A percentile compares a stretch with the other conserved stretches of the same genome.
Evolutionary conservation across 352 stramenopile species (phyloP).

Genomic region (Phytophthora kernoviae): DNA sequence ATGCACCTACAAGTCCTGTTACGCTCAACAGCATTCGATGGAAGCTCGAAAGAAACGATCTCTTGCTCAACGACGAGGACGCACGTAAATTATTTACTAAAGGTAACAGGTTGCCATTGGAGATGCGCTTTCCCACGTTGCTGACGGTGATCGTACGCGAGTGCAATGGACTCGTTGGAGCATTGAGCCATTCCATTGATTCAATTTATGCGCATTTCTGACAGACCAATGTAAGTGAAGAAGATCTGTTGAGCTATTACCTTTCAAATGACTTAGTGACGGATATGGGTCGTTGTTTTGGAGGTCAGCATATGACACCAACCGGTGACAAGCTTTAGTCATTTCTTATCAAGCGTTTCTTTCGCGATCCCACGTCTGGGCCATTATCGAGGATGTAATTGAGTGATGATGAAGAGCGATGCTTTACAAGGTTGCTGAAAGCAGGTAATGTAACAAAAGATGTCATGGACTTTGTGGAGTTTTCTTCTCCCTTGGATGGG

Average conservation of each 20-base stretch:
- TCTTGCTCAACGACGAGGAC: neutral
- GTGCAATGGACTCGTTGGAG: neutral
- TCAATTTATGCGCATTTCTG: neutral
- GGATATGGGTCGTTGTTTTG: conserved; percentile 3
- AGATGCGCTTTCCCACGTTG: neutral
- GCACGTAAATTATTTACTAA: neutral
- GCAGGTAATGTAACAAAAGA: conserved; percentile 12
- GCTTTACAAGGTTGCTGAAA: neutral
- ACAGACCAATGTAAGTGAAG: neutral
- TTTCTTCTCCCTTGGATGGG: conserved; percentile 20
- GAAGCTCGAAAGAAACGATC: neutral
- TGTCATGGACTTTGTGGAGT: neutral
- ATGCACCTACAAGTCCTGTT: neutral
- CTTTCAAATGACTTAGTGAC: neutral
- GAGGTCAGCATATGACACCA: neutral
- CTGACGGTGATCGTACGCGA: neutral
- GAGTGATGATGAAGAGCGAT: neutral
- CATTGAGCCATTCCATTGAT: neutral
- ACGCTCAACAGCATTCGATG: neutral
- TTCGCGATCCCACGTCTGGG: neutral
- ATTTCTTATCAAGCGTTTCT: conserved; percentile 4
- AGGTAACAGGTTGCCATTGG: neutral
- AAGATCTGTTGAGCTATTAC: conserved; percentile 1
- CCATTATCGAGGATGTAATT: neutral
- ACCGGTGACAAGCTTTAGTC: neutral